Percentiles rank a stretch among this genome's conserved stretches.
Evolutionary conservation across 345 rosid genomes (phyloP).

Genomic region (Salix brachista): DNA sequence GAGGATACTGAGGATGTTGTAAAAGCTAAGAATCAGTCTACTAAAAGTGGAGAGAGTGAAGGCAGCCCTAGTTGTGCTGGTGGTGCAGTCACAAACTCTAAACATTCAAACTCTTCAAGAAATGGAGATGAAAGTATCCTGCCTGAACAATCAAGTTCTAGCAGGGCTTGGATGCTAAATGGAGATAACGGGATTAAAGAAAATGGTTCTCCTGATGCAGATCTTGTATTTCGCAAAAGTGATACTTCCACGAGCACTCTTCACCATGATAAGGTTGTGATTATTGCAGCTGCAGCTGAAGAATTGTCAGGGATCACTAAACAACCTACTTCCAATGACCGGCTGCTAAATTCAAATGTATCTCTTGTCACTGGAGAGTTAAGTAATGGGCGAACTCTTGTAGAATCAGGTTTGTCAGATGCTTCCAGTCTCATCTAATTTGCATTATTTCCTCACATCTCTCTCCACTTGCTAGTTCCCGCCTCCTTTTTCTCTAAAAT

Average conservation of each 20-base stretch:
- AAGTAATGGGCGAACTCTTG: conserved; percentile 49
- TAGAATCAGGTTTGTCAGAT: conserved; percentile 47
- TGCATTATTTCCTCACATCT: background rate
- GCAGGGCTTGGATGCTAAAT: conserved; percentile 43
- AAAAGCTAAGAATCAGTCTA: conserved; percentile 50
- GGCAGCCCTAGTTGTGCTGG: conserved; percentile 47
- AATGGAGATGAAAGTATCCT: conserved; percentile 48
- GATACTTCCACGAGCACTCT: conserved; percentile 31
- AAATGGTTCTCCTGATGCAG: conserved; percentile 41
- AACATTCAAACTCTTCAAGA: conserved; percentile 48
- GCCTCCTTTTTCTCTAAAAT: conserved; percentile 8
- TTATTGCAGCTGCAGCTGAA: conserved; percentile 41
- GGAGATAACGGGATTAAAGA: conserved; percentile 51
- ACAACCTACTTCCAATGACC: conserved; percentile 38
- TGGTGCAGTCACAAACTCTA: conserved; percentile 38
- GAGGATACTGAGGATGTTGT: conserved; percentile 79
- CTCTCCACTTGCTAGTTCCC: background rate
- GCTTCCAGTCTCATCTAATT: conserved; percentile 11
- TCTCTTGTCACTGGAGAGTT: conserved; percentile 36
- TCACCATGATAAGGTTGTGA: conserved; percentile 47
- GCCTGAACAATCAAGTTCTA: conserved; percentile 55
- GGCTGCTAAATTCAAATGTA: conserved; percentile 27
- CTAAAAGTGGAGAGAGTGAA: conserved; percentile 55
- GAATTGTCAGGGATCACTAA: conserved; percentile 42
- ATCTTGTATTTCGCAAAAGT: conserved; percentile 31